Conservation (phyloP, 352 stramenopile genomes). For the Globisporangium viniferum region DNA sequence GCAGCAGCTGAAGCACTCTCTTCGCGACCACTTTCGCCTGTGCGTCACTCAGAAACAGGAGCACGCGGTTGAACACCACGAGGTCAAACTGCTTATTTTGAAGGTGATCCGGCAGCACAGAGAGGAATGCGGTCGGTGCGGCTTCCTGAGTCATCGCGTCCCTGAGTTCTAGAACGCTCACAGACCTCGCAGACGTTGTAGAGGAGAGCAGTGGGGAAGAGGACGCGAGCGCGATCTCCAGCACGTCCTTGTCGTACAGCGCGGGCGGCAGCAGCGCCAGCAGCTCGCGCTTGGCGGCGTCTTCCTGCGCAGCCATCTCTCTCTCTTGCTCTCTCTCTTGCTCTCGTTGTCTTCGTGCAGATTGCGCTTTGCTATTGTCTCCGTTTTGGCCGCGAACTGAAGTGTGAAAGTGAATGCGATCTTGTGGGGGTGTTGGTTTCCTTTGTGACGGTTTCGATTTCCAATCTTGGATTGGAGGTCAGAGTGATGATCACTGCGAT, state of each 20-base stretch:
- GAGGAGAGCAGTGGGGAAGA: background rate
- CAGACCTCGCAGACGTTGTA: background rate
- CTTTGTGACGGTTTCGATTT: background rate
- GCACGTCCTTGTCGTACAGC: background rate
- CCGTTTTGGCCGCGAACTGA: too few relatives aligned
- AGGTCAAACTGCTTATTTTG: background rate
- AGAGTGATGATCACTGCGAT: background rate
- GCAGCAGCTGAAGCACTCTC: background rate
- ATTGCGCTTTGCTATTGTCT: too few relatives aligned
- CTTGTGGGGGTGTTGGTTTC: background rate
- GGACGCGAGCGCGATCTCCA: background rate
- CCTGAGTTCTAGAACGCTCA: background rate
- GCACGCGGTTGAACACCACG: background rate
- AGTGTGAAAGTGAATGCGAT: background rate
- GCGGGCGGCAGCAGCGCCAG: background rate
- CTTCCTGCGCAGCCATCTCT: background rate
- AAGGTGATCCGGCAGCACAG: background rate
- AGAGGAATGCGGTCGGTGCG: background rate
- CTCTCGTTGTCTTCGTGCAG: too few relatives aligned
- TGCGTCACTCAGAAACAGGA: background rate
- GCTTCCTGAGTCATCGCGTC: background rate
- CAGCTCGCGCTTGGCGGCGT: background rate
- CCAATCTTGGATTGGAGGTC: too few relatives aligned
- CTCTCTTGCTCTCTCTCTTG: too few relatives aligned
- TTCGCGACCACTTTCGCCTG: conserved; percentile 2